A percentile compares a stretch with the other conserved stretches of the same genome.
These are phyloP conservation scores for Sutorius eximius DNA, from an alignment of 1,284 basidiomycete genomes.

Conservation along the genomic window DNA sequence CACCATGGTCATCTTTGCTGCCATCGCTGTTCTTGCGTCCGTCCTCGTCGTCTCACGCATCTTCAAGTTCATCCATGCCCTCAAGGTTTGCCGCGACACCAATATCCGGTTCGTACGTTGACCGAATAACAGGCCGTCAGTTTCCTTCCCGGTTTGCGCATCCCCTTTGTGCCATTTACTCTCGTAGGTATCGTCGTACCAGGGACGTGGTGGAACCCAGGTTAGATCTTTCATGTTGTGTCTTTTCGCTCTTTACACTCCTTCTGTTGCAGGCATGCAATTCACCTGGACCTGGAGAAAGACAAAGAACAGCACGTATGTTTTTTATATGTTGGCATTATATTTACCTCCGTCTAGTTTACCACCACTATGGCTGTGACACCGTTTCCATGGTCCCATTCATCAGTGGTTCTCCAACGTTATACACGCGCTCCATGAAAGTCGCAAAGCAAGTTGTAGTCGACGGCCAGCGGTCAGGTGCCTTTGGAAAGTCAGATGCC, in stretches of 20 bases:
- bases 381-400: constrained; percentile 47
- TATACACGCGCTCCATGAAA: constrained; percentile 51
- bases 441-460: constrained; percentile 46
- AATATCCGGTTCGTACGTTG: not conserved
- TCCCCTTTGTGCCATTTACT: constrained; percentile 42
- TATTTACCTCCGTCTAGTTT: constrained; percentile 33
- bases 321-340: not conserved
- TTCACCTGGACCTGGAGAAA: constrained; percentile 42
- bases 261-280: constrained; percentile 11
- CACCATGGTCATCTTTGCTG: no score
- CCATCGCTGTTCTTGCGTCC: no score
- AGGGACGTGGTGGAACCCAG: constrained; percentile 46
- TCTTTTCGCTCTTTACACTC: not conserved
- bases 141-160: constrained; percentile 38
- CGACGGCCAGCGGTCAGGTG: constrained; percentile 39
- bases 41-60: constrained; percentile 12
- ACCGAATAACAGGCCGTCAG: constrained; percentile 32
- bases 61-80: constrained; percentile 12
- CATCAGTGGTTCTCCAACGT: constrained; percentile 37
- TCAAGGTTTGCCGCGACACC: constrained; percentile 15
- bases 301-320: constrained; percentile 24
- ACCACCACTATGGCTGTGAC: constrained; percentile 39
- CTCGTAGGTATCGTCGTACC: constrained; percentile 40
- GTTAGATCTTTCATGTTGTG: constrained; percentile 15
- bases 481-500: constrained; percentile 43